Conservation (phyloP, 805 yeast species). For the Saturnispora saitoi region DNA sequence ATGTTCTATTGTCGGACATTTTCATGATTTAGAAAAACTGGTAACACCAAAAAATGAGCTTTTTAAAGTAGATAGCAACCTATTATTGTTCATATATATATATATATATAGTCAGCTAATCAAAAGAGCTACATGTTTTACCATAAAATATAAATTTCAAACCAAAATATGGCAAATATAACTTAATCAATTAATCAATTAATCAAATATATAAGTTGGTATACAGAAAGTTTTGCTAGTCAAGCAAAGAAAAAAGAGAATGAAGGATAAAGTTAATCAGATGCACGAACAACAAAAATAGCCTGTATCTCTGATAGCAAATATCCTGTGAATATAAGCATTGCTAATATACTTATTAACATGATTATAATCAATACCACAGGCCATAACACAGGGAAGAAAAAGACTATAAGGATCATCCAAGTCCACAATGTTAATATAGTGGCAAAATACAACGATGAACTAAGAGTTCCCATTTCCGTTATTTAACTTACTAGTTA, state of each 20-base stretch:
- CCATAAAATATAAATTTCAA: too few relatives aligned
- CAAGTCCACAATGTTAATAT: neutral
- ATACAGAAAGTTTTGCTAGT: neutral
- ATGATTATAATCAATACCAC: neutral
- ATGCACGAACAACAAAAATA: neutral
- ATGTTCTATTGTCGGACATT: too few relatives aligned
- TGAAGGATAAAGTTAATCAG: neutral
- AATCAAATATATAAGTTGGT: too few relatives aligned
- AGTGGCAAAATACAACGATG: neutral
- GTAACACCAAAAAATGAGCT: neutral
- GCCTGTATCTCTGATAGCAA: neutral
- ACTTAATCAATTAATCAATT: too few relatives aligned
- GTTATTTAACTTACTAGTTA: neutral
- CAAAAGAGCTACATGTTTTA: too few relatives aligned
- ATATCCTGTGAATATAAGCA: neutral
- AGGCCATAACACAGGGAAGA: neutral
- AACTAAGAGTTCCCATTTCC: neutral
- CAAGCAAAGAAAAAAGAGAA: neutral
- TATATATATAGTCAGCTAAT: too few relatives aligned
- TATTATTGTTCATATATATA: neutral
- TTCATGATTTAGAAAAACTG: too few relatives aligned
- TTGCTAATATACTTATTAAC: neutral
- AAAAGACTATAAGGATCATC: neutral
- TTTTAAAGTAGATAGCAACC: neutral
- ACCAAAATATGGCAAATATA: too few relatives aligned